These are phyloP conservation scores for Geopyxis carbonaria DNA, from an alignment of 495 filamentous ascomycete species.

Conservation along the genomic window DNA sequence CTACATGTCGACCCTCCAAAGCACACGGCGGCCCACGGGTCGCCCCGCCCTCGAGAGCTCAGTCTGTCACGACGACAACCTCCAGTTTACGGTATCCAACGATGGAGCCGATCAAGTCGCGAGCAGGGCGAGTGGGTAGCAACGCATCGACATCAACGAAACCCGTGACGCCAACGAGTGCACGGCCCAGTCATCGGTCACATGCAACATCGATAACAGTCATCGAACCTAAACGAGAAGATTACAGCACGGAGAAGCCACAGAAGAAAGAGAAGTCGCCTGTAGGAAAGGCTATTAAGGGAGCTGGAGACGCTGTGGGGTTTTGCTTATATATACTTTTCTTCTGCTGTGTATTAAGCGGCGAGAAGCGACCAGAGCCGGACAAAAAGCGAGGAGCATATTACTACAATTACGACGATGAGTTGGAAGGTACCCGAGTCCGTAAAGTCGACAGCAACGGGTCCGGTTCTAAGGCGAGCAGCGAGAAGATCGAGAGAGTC, in stretches of 20 bases:
- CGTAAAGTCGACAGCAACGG: neutral
- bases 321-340: neutral
- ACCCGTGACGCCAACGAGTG: too few relatives aligned
- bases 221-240: slow-evolving; percentile 1
- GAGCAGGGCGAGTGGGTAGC: neutral
- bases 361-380: neutral
- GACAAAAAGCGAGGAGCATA: neutral
- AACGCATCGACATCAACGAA: neutral
- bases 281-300: neutral
- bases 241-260: neutral
- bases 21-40: neutral
- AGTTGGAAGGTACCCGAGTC: slow-evolving; percentile 1
- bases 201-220: neutral
- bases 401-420: slow-evolving; percentile 2
- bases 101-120: neutral
- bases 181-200: too few relatives aligned
- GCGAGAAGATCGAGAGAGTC: neutral
- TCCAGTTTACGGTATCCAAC: neutral
- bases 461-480: neutral
- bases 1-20: neutral
- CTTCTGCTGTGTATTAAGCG: slow-evolving; percentile 4
- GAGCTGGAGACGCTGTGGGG: neutral
- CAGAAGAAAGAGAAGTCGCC: neutral
- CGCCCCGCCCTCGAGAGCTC: neutral
- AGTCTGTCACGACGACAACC: neutral